phyloP scores from a whole-genome alignment of 1,139 yeast genomes.

The Waltiozyma sp. region DNA sequence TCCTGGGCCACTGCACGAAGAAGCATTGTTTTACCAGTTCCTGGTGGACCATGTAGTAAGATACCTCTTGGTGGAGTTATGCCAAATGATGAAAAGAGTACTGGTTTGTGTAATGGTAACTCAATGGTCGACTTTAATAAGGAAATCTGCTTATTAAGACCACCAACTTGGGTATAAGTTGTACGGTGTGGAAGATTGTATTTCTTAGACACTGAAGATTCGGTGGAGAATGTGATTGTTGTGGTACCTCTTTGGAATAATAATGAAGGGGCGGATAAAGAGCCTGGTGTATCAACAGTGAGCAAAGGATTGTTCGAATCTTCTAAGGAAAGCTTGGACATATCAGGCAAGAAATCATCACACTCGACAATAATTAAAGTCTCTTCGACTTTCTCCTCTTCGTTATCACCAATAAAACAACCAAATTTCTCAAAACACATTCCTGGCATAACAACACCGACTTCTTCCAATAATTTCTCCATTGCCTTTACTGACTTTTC shows the following conservation, averaged over 20 bases:
- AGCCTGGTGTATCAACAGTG: slow-evolving; percentile 16
- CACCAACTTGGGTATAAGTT: slow-evolving; percentile 59
- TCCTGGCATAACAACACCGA: slow-evolving; percentile 51
- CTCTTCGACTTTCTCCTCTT: slow-evolving; percentile 17
- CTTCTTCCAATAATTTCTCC: slow-evolving; percentile 33
- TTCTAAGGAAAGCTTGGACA: slow-evolving; percentile 21
- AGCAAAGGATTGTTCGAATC: slow-evolving; percentile 6
- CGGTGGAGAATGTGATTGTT: slow-evolving; percentile 17
- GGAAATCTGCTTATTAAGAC: slow-evolving; percentile 54
- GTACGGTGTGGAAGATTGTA: slow-evolving; percentile 30
- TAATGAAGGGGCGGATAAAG: slow-evolving; percentile 34
- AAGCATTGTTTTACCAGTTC: slow-evolving; percentile 92
- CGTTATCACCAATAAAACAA: slow-evolving; percentile 11
- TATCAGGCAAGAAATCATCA: slow-evolving; percentile 21
- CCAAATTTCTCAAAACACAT: slow-evolving; percentile 22
- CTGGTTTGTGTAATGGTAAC: slow-evolving; percentile 71
- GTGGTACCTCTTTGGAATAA: slow-evolving; percentile 33
- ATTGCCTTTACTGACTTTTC: slow-evolving; percentile 16
- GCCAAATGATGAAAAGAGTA: slow-evolving; percentile 72
- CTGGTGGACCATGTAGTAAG: slow-evolving; percentile 90
- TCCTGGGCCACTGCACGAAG: slow-evolving; percentile 72
- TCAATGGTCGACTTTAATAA: slow-evolving; percentile 59
- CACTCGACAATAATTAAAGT: slow-evolving; percentile 21
- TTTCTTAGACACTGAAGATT: slow-evolving; percentile 16
- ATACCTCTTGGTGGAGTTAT: slow-evolving; percentile 87